phyloP scores from a whole-genome alignment of 176 grass and related monocot genomes.

The Urochloa ruziziensis region DNA sequence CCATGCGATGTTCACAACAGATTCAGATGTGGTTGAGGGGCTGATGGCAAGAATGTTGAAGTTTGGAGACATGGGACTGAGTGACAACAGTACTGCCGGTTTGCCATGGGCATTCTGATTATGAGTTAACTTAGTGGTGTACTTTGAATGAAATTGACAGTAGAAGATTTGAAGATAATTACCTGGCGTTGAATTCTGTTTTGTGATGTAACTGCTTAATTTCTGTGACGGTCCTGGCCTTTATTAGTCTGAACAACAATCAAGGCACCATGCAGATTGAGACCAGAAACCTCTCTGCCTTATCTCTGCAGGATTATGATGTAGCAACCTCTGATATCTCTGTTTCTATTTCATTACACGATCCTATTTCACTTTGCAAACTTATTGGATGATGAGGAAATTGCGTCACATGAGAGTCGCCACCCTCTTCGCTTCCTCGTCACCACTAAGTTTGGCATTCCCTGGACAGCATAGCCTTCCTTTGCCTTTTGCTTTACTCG shows the following conservation, averaged over 20 bases:
- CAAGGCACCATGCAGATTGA: neutral
- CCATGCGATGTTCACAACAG: slow-evolving; percentile 38
- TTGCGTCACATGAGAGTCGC: slow-evolving; percentile 21
- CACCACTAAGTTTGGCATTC: neutral
- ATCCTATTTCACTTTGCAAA: neutral
- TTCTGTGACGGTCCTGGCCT: neutral
- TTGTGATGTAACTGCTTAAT: neutral
- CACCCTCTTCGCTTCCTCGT: slow-evolving; percentile 11
- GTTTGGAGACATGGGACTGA: slow-evolving; percentile 12
- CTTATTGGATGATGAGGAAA: slow-evolving; percentile 22
- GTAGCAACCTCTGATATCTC: neutral
- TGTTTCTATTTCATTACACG: neutral
- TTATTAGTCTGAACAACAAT: neutral
- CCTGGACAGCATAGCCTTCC: slow-evolving; percentile 9
- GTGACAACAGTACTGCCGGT: neutral
- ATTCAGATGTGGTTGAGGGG: slow-evolving; percentile 37
- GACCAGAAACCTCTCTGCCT: neutral
- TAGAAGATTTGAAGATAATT: neutral
- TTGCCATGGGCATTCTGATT: slow-evolving; percentile 24
- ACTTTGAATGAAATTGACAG: neutral
- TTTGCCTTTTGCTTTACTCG: slow-evolving; percentile 45
- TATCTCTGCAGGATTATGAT: neutral
- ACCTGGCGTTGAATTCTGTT: neutral
- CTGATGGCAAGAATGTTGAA: slow-evolving; percentile 46
- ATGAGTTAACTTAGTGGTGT: neutral